Evolutionary conservation across 1,284 basidiomycete species (phyloP).

Genomic region (Ganoderma lingzhi): DNA sequence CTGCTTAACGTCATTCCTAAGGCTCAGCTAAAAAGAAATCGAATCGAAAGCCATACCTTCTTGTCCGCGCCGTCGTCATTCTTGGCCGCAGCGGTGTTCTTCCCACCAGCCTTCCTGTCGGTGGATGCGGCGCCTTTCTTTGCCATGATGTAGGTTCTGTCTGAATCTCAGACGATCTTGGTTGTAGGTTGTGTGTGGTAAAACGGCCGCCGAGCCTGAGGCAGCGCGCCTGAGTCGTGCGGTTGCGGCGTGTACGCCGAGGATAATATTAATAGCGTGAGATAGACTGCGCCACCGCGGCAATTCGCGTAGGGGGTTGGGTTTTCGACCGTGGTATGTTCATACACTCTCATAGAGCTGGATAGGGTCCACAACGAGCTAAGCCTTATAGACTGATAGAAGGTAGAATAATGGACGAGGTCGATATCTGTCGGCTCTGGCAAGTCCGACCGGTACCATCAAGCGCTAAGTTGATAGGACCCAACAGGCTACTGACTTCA

Average conservation of each 20-base stretch:
- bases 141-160: conserved; percentile 48
- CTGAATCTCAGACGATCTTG: neutral
- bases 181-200: neutral
- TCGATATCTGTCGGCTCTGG: too few species aligned
- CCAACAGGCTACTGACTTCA: neutral
- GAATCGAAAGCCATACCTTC: conserved; percentile 28
- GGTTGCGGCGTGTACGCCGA: neutral
- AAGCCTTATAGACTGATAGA: neutral
- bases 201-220: neutral
- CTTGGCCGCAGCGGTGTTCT: conserved; percentile 39
- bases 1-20: too few species aligned
- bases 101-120: conserved; percentile 46
- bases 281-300: neutral
- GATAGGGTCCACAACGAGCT: neutral
- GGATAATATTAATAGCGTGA: neutral
- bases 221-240: neutral
- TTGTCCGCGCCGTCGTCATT: conserved; percentile 46
- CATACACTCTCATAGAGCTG: neutral
- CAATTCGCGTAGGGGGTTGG: conserved; percentile 1
- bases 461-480: too few species aligned
- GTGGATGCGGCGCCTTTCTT: conserved; percentile 53
- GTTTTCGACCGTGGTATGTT: neutral
- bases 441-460: too few species aligned
- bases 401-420: neutral
- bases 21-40: neutral